Base-by-base conservation (phyloP, 805 yeast species). In the Metschnikowia gelsemii region DNA sequence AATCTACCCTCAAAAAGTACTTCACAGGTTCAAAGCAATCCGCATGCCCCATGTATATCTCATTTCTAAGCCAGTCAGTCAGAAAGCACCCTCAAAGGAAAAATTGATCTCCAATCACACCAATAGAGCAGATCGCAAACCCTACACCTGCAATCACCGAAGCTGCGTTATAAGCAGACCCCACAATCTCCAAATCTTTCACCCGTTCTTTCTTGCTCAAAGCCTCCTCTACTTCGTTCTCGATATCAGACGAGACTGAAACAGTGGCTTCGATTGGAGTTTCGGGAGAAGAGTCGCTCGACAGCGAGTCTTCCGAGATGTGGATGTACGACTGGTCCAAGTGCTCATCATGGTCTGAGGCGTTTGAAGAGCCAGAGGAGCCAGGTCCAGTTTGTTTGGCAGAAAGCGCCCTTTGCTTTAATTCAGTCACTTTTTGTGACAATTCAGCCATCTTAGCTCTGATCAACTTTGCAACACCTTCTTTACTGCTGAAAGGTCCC, bases 51-150 rank as follows among this genome's bases (percentile, higher is more conserved):
- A 12, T 12, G 8, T 12, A 8, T 26, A 7, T 11, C 13, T 26
- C 28, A 5, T 26, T 26, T 26, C 28, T 11, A 12, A 14, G 14
- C 6, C 6, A 8, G 8, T 5, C 13, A 11, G 6, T 26, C 28
- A 12, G 4, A 17, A 16, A 25, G 2, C 31, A 18, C 27, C 16
- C 25, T 40, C 35, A 50, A 36, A 52, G 39, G 26, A 49, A 46
- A 28, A 35, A 45, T 31, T 32, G 46, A 54, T 81, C 87, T 9
- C 87, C 87, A 42, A 76, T 55, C 40, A 78, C 68, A 11, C 87
- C 87, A 47, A 81, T 57, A 8, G 70, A 53, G 17, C 82, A 70
- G 38, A 81, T 58, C 4, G 71, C 55, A 39, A 79, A 73, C 0
- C 80, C 74, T 9, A 63, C 46, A 7, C 74, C 73, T 13, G 76